Percentiles rank a stretch among this genome's conserved stretches.
These are phyloP conservation scores for Xanthoconium separans DNA, from an alignment of 1,284 basidiomycete genomes.

Conservation along the genomic window DNA sequence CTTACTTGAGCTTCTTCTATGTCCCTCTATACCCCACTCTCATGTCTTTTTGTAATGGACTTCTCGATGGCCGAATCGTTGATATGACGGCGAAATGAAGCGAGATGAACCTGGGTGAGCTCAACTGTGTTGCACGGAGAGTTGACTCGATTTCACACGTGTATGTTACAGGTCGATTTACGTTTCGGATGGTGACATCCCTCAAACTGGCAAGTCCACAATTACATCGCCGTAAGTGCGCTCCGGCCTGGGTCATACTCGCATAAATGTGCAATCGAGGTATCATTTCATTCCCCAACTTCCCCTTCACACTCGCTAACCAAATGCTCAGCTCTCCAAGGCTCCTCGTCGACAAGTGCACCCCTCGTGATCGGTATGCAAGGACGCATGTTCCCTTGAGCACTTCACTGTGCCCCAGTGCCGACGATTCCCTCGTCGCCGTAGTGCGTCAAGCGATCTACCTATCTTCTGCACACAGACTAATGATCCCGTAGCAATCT, in stretches of 20 bases:
- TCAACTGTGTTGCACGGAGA: slow-evolving; percentile 16
- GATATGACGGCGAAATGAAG: slow-evolving; percentile 21
- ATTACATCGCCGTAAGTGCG: slow-evolving; percentile 16
- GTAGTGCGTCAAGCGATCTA: slow-evolving; percentile 12
- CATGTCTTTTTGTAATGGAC: slow-evolving; percentile 10
- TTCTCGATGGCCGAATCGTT: slow-evolving; percentile 18
- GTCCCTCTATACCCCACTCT: slow-evolving; percentile 25
- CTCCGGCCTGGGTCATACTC: slow-evolving; percentile 14
- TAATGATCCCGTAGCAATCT: slow-evolving; percentile 15
- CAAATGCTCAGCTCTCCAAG: slow-evolving; percentile 28
- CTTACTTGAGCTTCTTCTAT: slow-evolving; percentile 27
- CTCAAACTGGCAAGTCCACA: slow-evolving; percentile 16
- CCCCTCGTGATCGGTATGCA: slow-evolving; percentile 34
- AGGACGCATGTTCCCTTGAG: slow-evolving; percentile 30
- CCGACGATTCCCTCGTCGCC: slow-evolving; percentile 25
- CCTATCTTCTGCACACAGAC: background rate
- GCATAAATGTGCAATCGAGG: slow-evolving; percentile 23
- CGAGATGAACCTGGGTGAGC: slow-evolving; percentile 22
- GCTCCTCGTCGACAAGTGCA: slow-evolving; percentile 34
- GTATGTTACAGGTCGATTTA: slow-evolving; percentile 21
- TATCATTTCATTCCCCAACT: background rate
- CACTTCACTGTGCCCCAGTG: slow-evolving; percentile 29
- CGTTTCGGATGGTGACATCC: slow-evolving; percentile 18
- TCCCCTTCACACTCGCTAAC: slow-evolving; percentile 1
- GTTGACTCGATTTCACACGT: slow-evolving; percentile 6